Conservation (phyloP, 352 stramenopile species). For the Aphanomyces cochlioides region DNA sequence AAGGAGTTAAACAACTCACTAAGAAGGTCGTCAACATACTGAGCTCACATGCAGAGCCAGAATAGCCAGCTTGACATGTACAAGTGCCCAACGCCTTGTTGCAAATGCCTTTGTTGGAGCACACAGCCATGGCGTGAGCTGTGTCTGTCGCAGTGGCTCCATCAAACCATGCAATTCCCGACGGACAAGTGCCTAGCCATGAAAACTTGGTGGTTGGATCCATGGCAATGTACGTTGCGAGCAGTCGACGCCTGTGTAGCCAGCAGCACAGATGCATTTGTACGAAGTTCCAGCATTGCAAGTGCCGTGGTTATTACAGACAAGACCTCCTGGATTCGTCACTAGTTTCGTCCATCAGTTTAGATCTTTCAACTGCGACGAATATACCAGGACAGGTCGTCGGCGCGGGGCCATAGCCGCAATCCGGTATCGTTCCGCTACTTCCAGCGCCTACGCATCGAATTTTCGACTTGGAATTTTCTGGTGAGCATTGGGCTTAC, state of each 20-base stretch:
- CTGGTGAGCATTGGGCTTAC: conserved; percentile 42
- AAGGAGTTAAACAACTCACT: background rate
- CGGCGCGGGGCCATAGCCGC: conserved; percentile 36
- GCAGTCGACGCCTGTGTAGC: conserved; percentile 61
- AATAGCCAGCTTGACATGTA: conserved; percentile 65
- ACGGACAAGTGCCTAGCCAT: conserved; percentile 38
- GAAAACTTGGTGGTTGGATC: conserved; percentile 31
- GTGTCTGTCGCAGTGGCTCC: conserved; percentile 49
- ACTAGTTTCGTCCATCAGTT: conserved; percentile 42
- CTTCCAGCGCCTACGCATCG: conserved; percentile 38
- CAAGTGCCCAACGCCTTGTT: conserved; percentile 54
- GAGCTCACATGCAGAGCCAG: conserved; percentile 67
- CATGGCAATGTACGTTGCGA: conserved; percentile 47
- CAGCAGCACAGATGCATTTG: conserved; percentile 56
- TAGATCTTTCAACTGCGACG: background rate
- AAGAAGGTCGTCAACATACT: conserved; percentile 30
- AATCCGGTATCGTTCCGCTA: conserved; percentile 46
- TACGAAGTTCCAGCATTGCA: conserved; percentile 49
- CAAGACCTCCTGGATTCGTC: conserved; percentile 2
- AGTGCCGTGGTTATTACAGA: conserved; percentile 45
- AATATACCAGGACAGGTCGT: conserved; percentile 38
- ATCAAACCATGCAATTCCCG: conserved; percentile 67
- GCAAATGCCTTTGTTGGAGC: conserved; percentile 57
- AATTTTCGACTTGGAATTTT: background rate
- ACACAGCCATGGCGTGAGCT: conserved; percentile 47